These are phyloP conservation scores for Saccharomycopsis guyanensis DNA, from an alignment of 805 yeast species.

Conservation along the genomic window DNA sequence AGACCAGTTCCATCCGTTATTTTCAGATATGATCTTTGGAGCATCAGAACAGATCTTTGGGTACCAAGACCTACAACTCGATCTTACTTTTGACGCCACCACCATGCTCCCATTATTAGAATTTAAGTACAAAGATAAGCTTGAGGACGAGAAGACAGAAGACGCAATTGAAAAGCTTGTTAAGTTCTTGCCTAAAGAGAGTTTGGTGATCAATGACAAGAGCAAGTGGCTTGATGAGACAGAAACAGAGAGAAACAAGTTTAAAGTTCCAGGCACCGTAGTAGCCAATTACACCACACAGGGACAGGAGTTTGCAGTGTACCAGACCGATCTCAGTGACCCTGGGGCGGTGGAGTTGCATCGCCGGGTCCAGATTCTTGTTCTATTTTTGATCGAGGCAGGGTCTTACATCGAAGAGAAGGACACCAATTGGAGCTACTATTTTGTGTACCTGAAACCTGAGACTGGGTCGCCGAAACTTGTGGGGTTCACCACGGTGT, in stretches of 20 bases:
- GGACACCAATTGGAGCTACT: conserved; percentile 80
- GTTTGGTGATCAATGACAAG: conserved; percentile 57
- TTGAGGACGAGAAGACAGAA: conserved; percentile 41
- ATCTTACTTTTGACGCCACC: conserved; percentile 62
- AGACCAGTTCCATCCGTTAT: conserved; percentile 62
- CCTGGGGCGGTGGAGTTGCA: conserved; percentile 45
- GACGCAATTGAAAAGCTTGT: conserved; percentile 51
- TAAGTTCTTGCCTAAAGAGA: conserved; percentile 50
- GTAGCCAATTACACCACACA: conserved; percentile 26
- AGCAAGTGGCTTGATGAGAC: conserved; percentile 54
- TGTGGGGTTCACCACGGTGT: conserved; percentile 77
- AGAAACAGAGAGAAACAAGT: conserved; percentile 39
- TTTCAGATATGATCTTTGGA: conserved; percentile 92
- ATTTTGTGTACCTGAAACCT: conserved; percentile 36
- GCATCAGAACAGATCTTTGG: conserved; percentile 87
- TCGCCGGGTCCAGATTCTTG: conserved; percentile 67
- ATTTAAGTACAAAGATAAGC: conserved; percentile 45
- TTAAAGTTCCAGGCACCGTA: conserved; percentile 35
- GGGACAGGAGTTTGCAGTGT: conserved; percentile 42
- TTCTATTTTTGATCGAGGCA: conserved; percentile 83
- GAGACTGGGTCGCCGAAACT: conserved; percentile 31
- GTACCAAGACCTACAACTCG: conserved; percentile 58
- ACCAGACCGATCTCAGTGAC: conserved; percentile 33
- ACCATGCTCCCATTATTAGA: conserved; percentile 69
- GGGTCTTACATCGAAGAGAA: conserved; percentile 76